Evolutionary conservation across 805 yeast species (phyloP).

Genomic region (Candida morakotiae): DNA sequence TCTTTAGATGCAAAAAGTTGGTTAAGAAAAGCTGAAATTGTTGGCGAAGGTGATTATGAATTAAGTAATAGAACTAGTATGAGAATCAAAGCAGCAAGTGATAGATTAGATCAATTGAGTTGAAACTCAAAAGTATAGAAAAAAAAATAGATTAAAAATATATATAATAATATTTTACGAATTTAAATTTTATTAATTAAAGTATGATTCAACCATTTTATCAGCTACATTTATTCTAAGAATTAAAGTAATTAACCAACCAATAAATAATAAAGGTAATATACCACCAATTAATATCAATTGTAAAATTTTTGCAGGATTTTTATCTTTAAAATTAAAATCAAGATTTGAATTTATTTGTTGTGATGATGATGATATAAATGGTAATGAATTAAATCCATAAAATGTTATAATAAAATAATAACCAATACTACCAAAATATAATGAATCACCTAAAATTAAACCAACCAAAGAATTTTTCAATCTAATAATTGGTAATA

Average conservation of each 20-base stretch:
- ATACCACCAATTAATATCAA: slow-evolving; percentile 66
- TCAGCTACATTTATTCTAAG: slow-evolving; percentile 73
- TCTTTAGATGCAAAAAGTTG: slow-evolving; percentile 51
- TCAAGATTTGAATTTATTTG: neutral
- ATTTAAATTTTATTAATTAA: slow-evolving; percentile 19
- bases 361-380: slow-evolving; percentile 22
- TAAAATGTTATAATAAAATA: slow-evolving; percentile 79
- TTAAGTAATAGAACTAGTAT: slow-evolving; percentile 84
- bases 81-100: slow-evolving; percentile 83
- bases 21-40: slow-evolving; percentile 66
- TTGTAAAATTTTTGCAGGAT: slow-evolving; percentile 44
- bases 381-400: slow-evolving; percentile 60
- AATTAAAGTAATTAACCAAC: slow-evolving; percentile 55
- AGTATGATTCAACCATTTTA: slow-evolving; percentile 50
- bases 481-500: slow-evolving; percentile 66
- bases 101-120: slow-evolving; percentile 52
- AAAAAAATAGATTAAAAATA: neutral
- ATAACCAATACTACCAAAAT: slow-evolving; percentile 68
- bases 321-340: slow-evolving; percentile 3
- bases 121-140: too few relatives aligned
- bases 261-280: slow-evolving; percentile 52
- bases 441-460: slow-evolving; percentile 73
- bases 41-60: slow-evolving; percentile 87
- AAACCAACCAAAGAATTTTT: slow-evolving; percentile 61
- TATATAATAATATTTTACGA: neutral